Evolutionary conservation across 352 stramenopile genomes (phyloP), one percentile per base, ranked within the genome.

Genomic region (Elongisporangium prolatum): DNA sequence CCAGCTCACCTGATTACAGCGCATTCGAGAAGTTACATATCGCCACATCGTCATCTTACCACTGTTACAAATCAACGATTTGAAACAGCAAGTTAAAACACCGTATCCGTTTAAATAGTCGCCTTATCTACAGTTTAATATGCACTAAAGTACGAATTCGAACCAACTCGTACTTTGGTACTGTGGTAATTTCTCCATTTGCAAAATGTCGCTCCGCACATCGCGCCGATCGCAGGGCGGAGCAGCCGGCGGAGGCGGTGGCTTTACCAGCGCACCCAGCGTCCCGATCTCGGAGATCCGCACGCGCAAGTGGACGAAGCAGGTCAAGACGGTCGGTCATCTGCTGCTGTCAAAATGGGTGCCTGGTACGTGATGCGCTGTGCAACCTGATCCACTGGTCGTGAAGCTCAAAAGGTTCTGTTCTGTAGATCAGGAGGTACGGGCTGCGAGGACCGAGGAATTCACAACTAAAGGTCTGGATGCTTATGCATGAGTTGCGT

Each of bases 291-390:
- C 75, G 13, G 79, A 91, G 50, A 84, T 92, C 64, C 83, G 78
- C 54, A 70, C 65, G 55, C 77, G 83, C 61, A 92, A 89, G 71
- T 92, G 83, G 83, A 81, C 59, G 21, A 86, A 80, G 58, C 77
- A 90, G 65, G 37, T 77, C 24, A 86, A 82, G 57, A 86, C 67
- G 0, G 75, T 92, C n/a, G 83, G 80, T 34, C 83, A 92, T 44
- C 68, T 92, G 58, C 70, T 71, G 48, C 75, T 92, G 56, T 66
- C 72, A 44, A 92, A 92, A 48, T 92, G 83, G 83, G 69, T 88
- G 21, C 78, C 83, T 14, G 80, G 83, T 91, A 60, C 28, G 73
- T 37, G 0, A 18, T 18, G 4, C 7, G 50, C 34, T 52, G 20
- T 64, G 53, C 11, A 18, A 25, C n/a, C 17, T 56, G 50, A 44